Conservation (phyloP, 495 filamentous ascomycete species). For the Gamarada debralockiae region DNA sequence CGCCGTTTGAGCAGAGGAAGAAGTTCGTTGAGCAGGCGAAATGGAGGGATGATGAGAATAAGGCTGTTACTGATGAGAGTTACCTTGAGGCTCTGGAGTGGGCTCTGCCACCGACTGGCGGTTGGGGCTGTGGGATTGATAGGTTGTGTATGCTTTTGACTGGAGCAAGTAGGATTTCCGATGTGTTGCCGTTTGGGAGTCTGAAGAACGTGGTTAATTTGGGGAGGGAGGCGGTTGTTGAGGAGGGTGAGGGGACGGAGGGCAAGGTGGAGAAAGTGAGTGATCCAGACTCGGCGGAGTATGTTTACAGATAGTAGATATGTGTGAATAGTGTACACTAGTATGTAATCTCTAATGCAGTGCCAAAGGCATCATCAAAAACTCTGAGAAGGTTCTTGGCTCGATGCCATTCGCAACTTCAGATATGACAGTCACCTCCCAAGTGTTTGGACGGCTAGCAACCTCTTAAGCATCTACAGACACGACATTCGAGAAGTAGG, state of each 20-base stretch:
- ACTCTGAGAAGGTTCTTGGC: no score
- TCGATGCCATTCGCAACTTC: no score
- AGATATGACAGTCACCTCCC: no score
- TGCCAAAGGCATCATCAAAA: no score
- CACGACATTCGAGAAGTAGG: no score
- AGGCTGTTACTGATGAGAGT: conserved; percentile 65
- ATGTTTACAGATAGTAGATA: no score
- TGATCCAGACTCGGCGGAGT: no score
- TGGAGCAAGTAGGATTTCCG: conserved; percentile 69
- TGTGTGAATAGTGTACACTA: no score
- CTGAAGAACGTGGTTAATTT: conserved; percentile 58
- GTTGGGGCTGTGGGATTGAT: conserved; percentile 94
- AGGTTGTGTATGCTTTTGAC: conserved; percentile 84
- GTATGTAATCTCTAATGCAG: no score
- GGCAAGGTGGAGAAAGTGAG: no score
- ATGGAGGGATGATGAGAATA: conserved; percentile 33
- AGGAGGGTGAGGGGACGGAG: not conserved
- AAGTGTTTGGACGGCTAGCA: no score
- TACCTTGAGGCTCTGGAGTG: conserved; percentile 82
- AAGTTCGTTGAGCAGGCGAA: conserved; percentile 65
- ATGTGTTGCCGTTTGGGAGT: conserved; percentile 84
- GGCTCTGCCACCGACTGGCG: conserved; percentile 88
- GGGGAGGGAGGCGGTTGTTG: not conserved
- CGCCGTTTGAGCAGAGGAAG: conserved; percentile 76
- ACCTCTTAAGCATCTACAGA: no score